Evolutionary conservation across 2,329 filamentous ascomycete species (phyloP), one percentile per base, ranked within the genome.

Genomic region (Arthrinium puccinioides): DNA sequence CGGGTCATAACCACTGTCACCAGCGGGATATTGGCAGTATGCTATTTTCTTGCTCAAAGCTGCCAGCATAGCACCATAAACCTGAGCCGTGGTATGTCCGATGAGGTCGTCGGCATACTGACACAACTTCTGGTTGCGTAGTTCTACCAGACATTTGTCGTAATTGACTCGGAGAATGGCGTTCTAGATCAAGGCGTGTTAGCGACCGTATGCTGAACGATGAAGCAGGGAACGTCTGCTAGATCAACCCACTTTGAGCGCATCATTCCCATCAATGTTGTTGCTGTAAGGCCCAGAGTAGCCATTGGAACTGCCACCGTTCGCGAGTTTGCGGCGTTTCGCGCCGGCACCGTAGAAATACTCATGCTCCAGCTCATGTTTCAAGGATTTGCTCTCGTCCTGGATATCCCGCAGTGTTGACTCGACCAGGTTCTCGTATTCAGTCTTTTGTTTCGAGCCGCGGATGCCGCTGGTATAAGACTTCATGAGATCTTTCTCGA

Each of bases 131-230:
- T 82, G 74, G 50, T 87, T 95, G 39, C 90, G 85, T 44, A 95
- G 69, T 34, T 85, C 80, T 9, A 96, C 85, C 6, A 82, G 69
- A 41, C 87, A 86, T 58, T 90, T 94, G 39, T 89, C 83, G 52
- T 87, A 82, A 55, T 95, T 96, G 38, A 96, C 69, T 20, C 82
- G 78, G 33, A 97, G 68, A 24, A 89, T 72, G n/a, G n/a, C n/a
- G n/a, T n/a, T n/a, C n/a, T n/a, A n/a, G n/a, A n/a, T n/a, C n/a
- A n/a, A n/a, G n/a, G n/a, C n/a, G n/a, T n/a, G n/a, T n/a, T n/a
- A n/a, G n/a, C n/a, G 45, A 88, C 68, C 40, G 84, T 75, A 34
- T 78, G 74, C 81, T 94, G 54, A 2, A 39, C 36, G 15, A 49
- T 60, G 48, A 64, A 54, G 34, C 27, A 45, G 32, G 42, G 31